Conservation (phyloP, 306 rosid species). For the Castanea crenata region DNA sequence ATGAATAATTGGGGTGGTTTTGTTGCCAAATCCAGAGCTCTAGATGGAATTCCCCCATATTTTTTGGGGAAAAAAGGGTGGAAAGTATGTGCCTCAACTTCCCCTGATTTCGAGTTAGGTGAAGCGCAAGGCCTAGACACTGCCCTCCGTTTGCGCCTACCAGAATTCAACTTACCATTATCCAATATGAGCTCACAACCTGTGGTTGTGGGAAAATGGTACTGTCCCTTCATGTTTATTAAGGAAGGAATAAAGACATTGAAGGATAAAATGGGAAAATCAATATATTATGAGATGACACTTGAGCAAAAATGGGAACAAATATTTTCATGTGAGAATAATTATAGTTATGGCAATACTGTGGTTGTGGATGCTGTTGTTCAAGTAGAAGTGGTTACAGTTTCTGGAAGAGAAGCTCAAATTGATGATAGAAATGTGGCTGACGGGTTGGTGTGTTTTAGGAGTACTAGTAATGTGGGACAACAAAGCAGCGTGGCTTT, state of each 20-base stretch:
- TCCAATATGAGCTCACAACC: slow-evolving; percentile 13
- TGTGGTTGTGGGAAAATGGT: slow-evolving; percentile 70
- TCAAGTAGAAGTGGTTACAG: slow-evolving; percentile 35
- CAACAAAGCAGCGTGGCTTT: slow-evolving; percentile 43
- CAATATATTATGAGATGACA: slow-evolving; percentile 53
- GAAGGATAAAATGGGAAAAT: slow-evolving; percentile 39
- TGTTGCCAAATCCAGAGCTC: slow-evolving; percentile 47
- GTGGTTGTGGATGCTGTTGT: slow-evolving; percentile 53
- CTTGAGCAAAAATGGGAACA: slow-evolving; percentile 24
- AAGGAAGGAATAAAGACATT: slow-evolving; percentile 45
- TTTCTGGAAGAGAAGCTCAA: slow-evolving; percentile 35
- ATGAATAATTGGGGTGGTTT: slow-evolving; percentile 35
- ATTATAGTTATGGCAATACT: background rate
- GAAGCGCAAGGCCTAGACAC: slow-evolving; percentile 53
- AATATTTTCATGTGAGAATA: slow-evolving; percentile 35
- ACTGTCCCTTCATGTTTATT: slow-evolving; percentile 62
- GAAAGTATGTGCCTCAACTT: slow-evolving; percentile 28
- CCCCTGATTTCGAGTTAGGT: slow-evolving; percentile 26
- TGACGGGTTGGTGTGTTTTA: slow-evolving; percentile 51
- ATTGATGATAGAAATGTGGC: background rate
- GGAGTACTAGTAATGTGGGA: slow-evolving; percentile 41
- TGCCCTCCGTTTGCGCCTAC: slow-evolving; percentile 36
- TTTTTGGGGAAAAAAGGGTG: slow-evolving; percentile 48
- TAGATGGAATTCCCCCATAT: slow-evolving; percentile 49
- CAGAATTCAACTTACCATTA: slow-evolving; percentile 32